Evolutionary conservation across 2,329 filamentous ascomycete species (phyloP), one percentile per base, ranked within the genome.

Genomic region (Zalaria obscura): DNA sequence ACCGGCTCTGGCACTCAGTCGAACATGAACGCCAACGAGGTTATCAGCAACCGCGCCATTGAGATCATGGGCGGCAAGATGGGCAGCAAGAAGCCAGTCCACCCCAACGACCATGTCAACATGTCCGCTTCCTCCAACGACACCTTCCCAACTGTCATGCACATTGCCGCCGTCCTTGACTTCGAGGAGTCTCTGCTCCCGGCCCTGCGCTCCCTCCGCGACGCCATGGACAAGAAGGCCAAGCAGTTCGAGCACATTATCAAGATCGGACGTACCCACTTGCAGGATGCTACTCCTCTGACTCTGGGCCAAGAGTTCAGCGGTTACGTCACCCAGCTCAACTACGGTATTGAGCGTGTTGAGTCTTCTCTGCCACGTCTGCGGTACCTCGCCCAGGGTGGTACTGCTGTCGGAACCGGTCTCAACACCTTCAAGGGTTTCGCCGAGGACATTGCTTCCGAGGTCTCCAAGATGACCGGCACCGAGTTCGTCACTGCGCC

Each of bases 11-110:
- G 91, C 60, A 96, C 91, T 27, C 91, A 96, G 73, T 95, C 88
- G 64, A 96, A 94, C 78, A 96, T 96, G 91, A 98, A 98, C 70
- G 88, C 89, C 62, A 98, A 98, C 72, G 91, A 98, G 66, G 91
- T 98, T 66, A 96, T 98, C 66, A 95, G 89, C 50, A 98, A 96
- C 76, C 85, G 91, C 51, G 91, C 91, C 50, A 96, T 96, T 65
- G 89, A 96, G 72, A 93, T 96, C 49, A 75, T 96, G 41, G 91
- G 91, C 54, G 91, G 91, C 55, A 75, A 74, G 51, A 94, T 87
- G 84, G 91, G 91, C 54, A 80, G 72, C 76, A 96, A 96, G 80
- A 94, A 93, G 73, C 91, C 91, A 27, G 91, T 98, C 50, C 91
- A 98, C 70, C 91, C 91, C 57, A 98, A 96, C 68, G 91, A 98